Evolutionary conservation across 371 early-diverging fungal species (phyloP).

Genomic region (Syncephalastrum monosporum): DNA sequence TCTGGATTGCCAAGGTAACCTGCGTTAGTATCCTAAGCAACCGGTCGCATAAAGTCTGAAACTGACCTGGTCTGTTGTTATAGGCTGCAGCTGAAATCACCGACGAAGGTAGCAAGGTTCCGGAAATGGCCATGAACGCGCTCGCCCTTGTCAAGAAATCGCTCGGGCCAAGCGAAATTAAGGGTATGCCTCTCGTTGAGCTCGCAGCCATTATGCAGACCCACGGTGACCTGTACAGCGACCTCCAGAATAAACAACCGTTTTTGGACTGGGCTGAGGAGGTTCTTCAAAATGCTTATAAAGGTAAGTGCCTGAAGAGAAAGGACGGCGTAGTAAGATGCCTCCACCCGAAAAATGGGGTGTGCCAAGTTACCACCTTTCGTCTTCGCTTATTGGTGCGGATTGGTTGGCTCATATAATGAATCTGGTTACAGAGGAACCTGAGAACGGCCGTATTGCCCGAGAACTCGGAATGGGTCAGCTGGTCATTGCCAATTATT

Average conservation of each 20-base stretch:
- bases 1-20: slow-evolving; percentile 43
- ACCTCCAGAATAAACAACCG: slow-evolving; percentile 17
- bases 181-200: slow-evolving; percentile 20
- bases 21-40: not conserved
- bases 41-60: no score
- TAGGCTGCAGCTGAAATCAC: no score
- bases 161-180: no score
- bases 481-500: slow-evolving; percentile 38
- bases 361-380: not conserved
- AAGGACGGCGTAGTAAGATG: not conserved
- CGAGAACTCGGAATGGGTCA: slow-evolving; percentile 34
- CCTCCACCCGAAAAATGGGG: not conserved
- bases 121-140: no score
- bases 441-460: slow-evolving; percentile 29
- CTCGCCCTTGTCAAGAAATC: no score
- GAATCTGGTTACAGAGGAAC: slow-evolving; percentile 22
- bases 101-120: no score
- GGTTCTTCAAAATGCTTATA: slow-evolving; percentile 22
- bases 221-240: slow-evolving; percentile 32
- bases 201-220: slow-evolving; percentile 30
- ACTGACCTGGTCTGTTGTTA: no score
- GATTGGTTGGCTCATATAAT: not conserved
- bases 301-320: slow-evolving; percentile 17
- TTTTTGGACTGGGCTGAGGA: slow-evolving; percentile 38
- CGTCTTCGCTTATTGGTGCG: not conserved